Conservation (phyloP, 176 grass and related monocot genomes). For the Musa itinerans region DNA sequence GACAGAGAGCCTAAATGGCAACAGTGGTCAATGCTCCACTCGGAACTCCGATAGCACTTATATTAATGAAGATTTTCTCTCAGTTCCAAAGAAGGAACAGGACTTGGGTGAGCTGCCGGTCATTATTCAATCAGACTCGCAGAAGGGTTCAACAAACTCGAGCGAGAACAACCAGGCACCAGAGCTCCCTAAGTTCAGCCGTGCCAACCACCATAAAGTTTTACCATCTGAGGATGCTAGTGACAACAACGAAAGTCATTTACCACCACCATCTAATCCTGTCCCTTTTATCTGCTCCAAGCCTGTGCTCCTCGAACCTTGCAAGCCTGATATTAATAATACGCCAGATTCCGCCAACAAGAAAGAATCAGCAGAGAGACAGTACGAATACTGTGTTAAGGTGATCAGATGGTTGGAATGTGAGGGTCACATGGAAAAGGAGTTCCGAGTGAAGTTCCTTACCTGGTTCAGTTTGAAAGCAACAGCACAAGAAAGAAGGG, state of each 20-base stretch:
- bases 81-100: constrained; percentile 32
- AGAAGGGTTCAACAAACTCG: constrained; percentile 74
- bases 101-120: constrained; percentile 26
- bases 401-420: constrained; percentile 82
- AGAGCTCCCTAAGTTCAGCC: constrained; percentile 20
- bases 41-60: constrained; percentile 43
- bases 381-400: constrained; percentile 85
- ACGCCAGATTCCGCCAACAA: constrained; percentile 46
- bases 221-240: constrained; percentile 35
- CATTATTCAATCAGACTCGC: constrained; percentile 53
- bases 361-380: constrained; percentile 45
- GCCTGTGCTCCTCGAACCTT: constrained; percentile 35
- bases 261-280: constrained; percentile 34
- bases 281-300: constrained; percentile 51
- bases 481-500: constrained; percentile 60
- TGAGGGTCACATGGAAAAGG: constrained; percentile 63
- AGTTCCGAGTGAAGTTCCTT: constrained; percentile 75
- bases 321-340: constrained; percentile 39
- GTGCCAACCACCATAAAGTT: constrained; percentile 41
- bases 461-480: constrained; percentile 98
- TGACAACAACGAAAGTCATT: constrained; percentile 43
- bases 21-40: constrained; percentile 45
- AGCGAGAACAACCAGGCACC: constrained; percentile 40
- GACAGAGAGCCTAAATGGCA: constrained; percentile 42
- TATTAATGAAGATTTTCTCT: constrained; percentile 28